Base-by-base conservation (phyloP, 225 moss, liverwort and hornwort genomes). In the Lunularia cruciata region DNA sequence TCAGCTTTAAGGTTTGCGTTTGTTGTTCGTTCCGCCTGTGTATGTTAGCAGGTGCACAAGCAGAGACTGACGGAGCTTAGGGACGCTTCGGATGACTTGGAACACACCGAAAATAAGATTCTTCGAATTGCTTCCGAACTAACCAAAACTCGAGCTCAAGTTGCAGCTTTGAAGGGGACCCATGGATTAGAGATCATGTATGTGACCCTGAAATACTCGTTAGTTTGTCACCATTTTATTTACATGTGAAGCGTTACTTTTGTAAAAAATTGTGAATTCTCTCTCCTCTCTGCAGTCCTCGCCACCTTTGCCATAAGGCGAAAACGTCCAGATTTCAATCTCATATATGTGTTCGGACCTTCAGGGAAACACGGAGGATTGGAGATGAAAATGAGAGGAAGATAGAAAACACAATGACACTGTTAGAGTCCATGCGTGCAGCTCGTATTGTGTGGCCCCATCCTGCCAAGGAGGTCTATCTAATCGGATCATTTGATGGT, bases 401-500 rank as follows among this genome's bases (percentile, higher is more conserved):
- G 47, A 38, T 22, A 66, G 65, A 73, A 30, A 57, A 28, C 27
- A 28, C 70, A 60, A 51, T 13, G 33, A 55, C 49, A 20, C 30
- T 7, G 42, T 55, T 49, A 19, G 37, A 13, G 35, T 40, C 58
- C 3, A 37, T 76, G 55, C 63, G 77, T 20, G 28, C 77, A 15
- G 77, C 74, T 38, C 73, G 73, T 49, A 23, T 81, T 40, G 81
- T 81, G 45, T 81, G 81, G 81, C 77, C 77, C 43, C 57, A 81
- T 47, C 65, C 65, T 71, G 81, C 70, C 36, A 59, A 56, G 20
- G 69, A 81, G 74, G 81, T 81, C 20, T 57, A 54, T 60, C 16
- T 81, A 35, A 77, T 73, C 3, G 81, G 81, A 39, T 81, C 81
- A 8, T 81, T 81, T 51, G 51, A 77, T 67, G 81, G 75, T 13